Evolutionary conservation across 345 rosid species (phyloP).

Genomic region (thale cress (Arabidopsis thaliana)): TAIR10.1 NC_003071.7:16000501-16001000

Average conservation of each 20-base stretch:
- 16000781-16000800: slow-evolving; percentile 56
- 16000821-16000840: background rate
- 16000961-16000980: background rate
- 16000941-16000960: background rate
- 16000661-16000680: slow-evolving; percentile 55
- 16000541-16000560: slow-evolving; percentile 61
- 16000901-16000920: background rate
- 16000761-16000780: slow-evolving; percentile 45
- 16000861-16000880: background rate
- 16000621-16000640: background rate
- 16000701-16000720: slow-evolving; percentile 62
- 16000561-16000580: slow-evolving; percentile 68
- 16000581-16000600: slow-evolving; percentile 51
- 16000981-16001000: background rate
- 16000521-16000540: slow-evolving; percentile 71
- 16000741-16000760: slow-evolving; percentile 59
- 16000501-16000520: slow-evolving; percentile 54
- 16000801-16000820: slow-evolving; percentile 53
- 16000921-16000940: background rate
- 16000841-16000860: background rate
- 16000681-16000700: slow-evolving; percentile 49
- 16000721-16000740: slow-evolving; percentile 67
- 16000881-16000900: background rate
- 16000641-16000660: slow-evolving; percentile 8
- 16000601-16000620: background rate